Percentiles rank a stretch among this genome's conserved stretches.
These are phyloP conservation scores for Nigrograna mackinnonii DNA, from an alignment of 2,329 filamentous ascomycete genomes.

Conservation along the genomic window DNA sequence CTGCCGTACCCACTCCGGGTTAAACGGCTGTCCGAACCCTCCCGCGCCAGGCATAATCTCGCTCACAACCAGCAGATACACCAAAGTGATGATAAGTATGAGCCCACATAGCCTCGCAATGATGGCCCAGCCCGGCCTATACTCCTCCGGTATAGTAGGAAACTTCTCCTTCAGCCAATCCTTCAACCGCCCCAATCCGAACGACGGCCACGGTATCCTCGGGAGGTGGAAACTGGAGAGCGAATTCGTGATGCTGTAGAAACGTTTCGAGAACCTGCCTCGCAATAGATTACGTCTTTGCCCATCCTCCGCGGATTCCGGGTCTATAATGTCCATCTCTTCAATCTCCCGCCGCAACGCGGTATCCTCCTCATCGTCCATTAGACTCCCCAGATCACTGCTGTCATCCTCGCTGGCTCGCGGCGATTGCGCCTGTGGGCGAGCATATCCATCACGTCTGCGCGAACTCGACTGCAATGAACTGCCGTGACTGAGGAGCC, in stretches of 20 bases:
- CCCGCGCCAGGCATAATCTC: slow-evolving; percentile 75
- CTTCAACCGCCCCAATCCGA: slow-evolving; percentile 22
- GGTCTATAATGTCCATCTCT: slow-evolving; percentile 59
- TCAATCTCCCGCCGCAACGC: slow-evolving; percentile 81
- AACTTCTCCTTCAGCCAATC: slow-evolving; percentile 35
- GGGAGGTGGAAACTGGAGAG: slow-evolving; percentile 61
- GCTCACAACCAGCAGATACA: slow-evolving; percentile 85
- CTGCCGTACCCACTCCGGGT: slow-evolving; percentile 78
- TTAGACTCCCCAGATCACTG: slow-evolving; percentile 54
- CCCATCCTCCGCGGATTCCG: slow-evolving; percentile 34
- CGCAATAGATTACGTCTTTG: slow-evolving; percentile 27
- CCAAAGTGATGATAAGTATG: slow-evolving; percentile 72
- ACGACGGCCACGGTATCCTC: slow-evolving; percentile 37
- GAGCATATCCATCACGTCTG: slow-evolving; percentile 60
- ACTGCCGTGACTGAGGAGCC: slow-evolving; percentile 65
- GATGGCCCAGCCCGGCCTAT: slow-evolving; percentile 63
- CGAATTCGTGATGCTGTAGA: slow-evolving; percentile 59
- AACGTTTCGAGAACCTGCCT: slow-evolving; percentile 58
- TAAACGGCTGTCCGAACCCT: slow-evolving; percentile 67
- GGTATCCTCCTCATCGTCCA: slow-evolving; percentile 58
- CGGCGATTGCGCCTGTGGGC: slow-evolving; percentile 79
- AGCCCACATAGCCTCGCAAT: slow-evolving; percentile 75
- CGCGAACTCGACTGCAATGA: slow-evolving; percentile 19
- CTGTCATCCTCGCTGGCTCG: slow-evolving; percentile 62
- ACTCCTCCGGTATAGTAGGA: slow-evolving; percentile 51